Conservation (phyloP, 306 rosid species). For the Casuarina cunninghamiana region DNA sequence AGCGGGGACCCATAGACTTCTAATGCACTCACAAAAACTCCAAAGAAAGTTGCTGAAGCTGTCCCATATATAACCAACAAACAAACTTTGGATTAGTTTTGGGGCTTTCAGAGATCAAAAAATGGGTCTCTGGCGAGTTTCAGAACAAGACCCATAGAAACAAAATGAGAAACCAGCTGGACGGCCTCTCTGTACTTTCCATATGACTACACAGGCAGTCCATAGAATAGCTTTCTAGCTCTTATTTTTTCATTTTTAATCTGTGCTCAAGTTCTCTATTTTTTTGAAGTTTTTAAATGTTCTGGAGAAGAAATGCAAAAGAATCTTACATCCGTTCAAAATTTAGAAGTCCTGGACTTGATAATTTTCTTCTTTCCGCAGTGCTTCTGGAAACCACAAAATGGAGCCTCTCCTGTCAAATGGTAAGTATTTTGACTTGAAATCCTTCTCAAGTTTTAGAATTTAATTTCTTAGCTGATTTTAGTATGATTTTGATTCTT, state of each 20-base stretch:
- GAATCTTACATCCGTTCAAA: not conserved
- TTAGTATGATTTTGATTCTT: conserved; percentile 21
- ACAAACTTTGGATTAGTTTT: not conserved
- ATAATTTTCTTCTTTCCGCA: conserved; percentile 40
- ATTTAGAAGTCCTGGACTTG: conserved; percentile 5
- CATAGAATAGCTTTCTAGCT: not conserved
- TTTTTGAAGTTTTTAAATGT: too few species aligned
- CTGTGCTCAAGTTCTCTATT: not conserved
- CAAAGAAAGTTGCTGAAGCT: too few species aligned
- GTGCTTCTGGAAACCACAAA: conserved; percentile 64
- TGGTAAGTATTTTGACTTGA: conserved; percentile 52
- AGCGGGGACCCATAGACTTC: too few species aligned
- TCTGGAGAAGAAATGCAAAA: not conserved
- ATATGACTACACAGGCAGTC: not conserved
- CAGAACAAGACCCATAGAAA: not conserved
- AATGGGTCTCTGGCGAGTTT: not conserved
- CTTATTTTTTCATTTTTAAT: not conserved
- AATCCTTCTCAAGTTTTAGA: conserved; percentile 30
- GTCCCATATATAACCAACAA: too few species aligned
- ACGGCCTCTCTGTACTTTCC: not conserved
- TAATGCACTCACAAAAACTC: too few species aligned
- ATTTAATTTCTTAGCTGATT: conserved; percentile 12
- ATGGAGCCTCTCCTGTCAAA: conserved; percentile 64
- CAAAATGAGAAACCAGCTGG: not conserved
- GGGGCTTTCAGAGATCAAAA: too few species aligned